Percentiles rank a stretch among this genome's conserved stretches.
phyloP scores from a whole-genome alignment of 805 yeast species.

The Pichia scutulata region DNA sequence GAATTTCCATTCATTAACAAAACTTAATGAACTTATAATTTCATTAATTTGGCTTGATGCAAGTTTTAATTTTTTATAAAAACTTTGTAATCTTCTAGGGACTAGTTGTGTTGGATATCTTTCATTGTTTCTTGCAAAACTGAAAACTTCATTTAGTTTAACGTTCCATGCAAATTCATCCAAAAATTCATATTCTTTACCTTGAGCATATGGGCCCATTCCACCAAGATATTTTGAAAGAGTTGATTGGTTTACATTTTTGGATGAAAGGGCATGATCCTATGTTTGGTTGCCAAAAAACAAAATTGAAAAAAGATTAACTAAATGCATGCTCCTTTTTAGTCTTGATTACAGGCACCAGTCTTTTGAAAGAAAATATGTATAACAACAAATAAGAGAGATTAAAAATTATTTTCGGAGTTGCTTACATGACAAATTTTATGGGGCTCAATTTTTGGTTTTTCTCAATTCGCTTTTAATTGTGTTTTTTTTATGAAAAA shows the following conservation, averaged over 20 bases:
- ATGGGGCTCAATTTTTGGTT: too few species aligned
- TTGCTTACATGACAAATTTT: too few species aligned
- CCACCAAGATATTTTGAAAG: conserved; percentile 42
- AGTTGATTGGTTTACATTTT: conserved; percentile 37
- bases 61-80: conserved; percentile 14
- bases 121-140: conserved; percentile 74
- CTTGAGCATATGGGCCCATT: conserved; percentile 46
- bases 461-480: too few species aligned
- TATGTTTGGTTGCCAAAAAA: background rate
- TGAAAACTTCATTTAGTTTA: conserved; percentile 55
- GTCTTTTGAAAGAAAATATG: too few species aligned
- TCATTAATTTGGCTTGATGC: conserved; percentile 21
- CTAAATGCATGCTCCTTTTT: conserved; percentile 3
- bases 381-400: too few species aligned
- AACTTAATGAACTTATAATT: conserved; percentile 43
- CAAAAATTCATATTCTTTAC: conserved; percentile 50
- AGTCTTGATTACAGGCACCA: too few species aligned
- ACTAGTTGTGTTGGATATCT: conserved; percentile 53
- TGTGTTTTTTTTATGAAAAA: background rate
- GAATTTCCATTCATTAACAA: conserved; percentile 47
- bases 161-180: background rate
- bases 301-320: background rate
- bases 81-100: conserved; percentile 3
- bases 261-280: conserved; percentile 2
- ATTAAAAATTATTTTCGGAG: too few species aligned